Conservation (phyloP, 2,329 filamentous ascomycete species). For the Calonectria honghensis region DNA sequence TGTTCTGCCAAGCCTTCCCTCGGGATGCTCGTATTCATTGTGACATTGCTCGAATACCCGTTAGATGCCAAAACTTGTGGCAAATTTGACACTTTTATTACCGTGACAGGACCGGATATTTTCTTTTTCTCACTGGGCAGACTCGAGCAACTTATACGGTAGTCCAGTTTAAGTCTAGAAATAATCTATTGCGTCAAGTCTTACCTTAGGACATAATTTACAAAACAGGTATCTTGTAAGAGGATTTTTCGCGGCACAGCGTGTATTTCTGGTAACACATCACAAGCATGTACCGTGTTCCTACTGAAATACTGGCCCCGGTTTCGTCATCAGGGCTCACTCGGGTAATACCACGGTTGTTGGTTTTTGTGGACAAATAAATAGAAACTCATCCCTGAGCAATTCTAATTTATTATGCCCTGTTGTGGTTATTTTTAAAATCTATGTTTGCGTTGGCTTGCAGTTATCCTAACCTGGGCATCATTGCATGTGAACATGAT, state of each 20-base stretch:
- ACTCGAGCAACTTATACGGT: background rate
- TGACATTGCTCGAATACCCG: slow-evolving; percentile 1
- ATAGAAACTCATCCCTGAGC: background rate
- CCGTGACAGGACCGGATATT: background rate
- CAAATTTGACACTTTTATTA: slow-evolving; percentile 21
- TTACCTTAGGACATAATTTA: background rate
- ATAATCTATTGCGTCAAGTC: background rate
- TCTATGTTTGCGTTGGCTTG: background rate
- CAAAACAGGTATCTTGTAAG: background rate
- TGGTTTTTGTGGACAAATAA: background rate
- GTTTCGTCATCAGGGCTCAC: background rate
- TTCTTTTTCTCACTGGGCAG: background rate
- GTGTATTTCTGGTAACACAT: background rate
- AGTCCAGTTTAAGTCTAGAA: background rate
- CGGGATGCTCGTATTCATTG: slow-evolving; percentile 5
- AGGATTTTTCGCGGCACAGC: background rate
- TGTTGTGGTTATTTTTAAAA: too few species aligned
- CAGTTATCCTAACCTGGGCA: background rate
- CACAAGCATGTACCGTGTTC: too few species aligned
- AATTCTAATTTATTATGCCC: too few species aligned
- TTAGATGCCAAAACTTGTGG: slow-evolving; percentile 12
- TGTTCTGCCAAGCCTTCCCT: slow-evolving; percentile 11
- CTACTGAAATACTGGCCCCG: too few species aligned
- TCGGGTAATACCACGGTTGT: background rate
- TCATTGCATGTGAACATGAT: background rate